phyloP scores from a whole-genome alignment of 768 basidiomycete genomes.

The Kwoniella dendrophila region DNA sequence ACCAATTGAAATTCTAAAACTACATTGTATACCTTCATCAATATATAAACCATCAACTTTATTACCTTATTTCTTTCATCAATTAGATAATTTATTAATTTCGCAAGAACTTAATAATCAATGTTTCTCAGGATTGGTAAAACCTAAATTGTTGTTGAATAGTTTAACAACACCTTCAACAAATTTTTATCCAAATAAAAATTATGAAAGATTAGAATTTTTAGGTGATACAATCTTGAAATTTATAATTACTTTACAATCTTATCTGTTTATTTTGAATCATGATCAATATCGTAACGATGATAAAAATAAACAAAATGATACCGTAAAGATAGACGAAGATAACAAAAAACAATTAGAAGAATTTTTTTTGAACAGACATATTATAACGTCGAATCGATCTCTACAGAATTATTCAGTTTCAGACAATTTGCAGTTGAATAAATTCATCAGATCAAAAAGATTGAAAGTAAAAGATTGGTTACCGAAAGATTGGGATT shows the following conservation, averaged over 20 bases:
- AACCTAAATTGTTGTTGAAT: constrained; percentile 11
- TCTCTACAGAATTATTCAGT: constrained; percentile 22
- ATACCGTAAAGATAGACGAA: no score
- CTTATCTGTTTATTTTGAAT: constrained; percentile 24
- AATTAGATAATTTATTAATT: constrained; percentile 30
- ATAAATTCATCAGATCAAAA: constrained; percentile 12
- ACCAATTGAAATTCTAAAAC: constrained; percentile 25
- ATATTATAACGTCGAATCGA: constrained; percentile 32
- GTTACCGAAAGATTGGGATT: constrained; percentile 27
- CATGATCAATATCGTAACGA: no score
- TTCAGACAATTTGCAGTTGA: constrained; percentile 22
- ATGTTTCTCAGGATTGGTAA: constrained; percentile 15
- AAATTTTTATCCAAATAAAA: not conserved
- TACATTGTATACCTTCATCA: constrained; percentile 34
- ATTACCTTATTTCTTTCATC: constrained; percentile 30
- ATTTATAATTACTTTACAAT: constrained; percentile 27
- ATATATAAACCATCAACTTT: constrained; percentile 31
- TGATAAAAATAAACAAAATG: not conserved
- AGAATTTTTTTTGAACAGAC: constrained; percentile 17
- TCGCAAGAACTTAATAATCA: constrained; percentile 23
- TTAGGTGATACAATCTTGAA: constrained; percentile 46
- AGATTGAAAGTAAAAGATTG: constrained; percentile 28
- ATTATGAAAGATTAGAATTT: constrained; percentile 44
- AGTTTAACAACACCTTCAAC: constrained; percentile 26
- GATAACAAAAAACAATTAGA: constrained; percentile 6